Evolutionary conservation across 306 rosid species (phyloP).

Genomic region (Malus asiatica): DNA sequence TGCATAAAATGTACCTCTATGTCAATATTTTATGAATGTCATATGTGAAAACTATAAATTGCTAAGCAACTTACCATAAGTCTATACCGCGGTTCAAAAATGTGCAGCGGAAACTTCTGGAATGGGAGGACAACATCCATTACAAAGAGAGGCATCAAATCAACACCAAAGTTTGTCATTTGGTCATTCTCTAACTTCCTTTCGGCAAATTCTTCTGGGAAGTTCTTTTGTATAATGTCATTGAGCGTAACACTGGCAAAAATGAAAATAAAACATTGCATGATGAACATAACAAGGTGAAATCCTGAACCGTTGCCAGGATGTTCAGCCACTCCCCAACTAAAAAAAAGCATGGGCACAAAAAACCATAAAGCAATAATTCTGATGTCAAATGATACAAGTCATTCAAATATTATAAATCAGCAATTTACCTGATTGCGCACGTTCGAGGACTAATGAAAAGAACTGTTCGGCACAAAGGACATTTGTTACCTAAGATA

Average conservation of each 20-base stretch:
- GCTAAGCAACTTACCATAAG: constrained; percentile 70
- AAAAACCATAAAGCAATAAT: background rate
- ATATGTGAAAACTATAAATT: constrained; percentile 4
- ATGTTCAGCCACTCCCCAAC: background rate
- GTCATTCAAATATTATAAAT: background rate
- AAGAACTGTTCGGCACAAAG: constrained; percentile 94
- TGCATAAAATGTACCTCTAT: background rate
- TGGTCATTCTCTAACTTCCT: constrained; percentile 70
- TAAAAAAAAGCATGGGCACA: background rate
- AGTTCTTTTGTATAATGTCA: constrained; percentile 81
- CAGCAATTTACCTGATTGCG: constrained; percentile 62
- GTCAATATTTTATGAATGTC: background rate
- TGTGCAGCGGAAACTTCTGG: constrained; percentile 86
- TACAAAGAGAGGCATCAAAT: constrained; percentile 94
- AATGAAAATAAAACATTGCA: constrained; percentile 18
- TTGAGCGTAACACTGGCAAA: constrained; percentile 83
- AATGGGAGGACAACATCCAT: constrained; percentile 96
- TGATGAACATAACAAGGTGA: background rate
- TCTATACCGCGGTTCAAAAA: constrained; percentile 98
- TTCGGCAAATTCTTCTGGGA: constrained; percentile 90
- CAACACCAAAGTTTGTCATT: constrained; percentile 59
- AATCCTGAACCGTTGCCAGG: background rate
- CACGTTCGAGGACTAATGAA: constrained; percentile 81
- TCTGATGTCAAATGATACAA: background rate
- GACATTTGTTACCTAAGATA: constrained; percentile 91